These are phyloP conservation scores for Fusarium aywerte DNA, from an alignment of 2,329 filamentous ascomycete genomes.

Conservation along the genomic window DNA sequence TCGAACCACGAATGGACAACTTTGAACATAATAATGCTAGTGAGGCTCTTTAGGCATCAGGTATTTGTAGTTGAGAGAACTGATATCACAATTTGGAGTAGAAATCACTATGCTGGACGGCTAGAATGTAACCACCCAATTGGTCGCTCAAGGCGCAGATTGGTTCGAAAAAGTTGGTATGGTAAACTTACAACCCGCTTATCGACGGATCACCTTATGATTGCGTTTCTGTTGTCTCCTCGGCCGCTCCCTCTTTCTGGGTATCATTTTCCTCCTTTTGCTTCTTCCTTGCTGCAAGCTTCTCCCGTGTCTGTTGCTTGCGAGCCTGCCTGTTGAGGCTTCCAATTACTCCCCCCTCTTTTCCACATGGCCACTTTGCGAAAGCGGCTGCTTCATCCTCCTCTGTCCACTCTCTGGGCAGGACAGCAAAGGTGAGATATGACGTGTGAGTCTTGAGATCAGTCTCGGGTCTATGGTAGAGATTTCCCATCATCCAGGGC, in stretches of 20 bases:
- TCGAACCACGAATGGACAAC: constrained; percentile 5
- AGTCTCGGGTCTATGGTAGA: constrained; percentile 83
- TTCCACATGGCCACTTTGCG: constrained; percentile 71
- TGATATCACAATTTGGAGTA: constrained; percentile 10
- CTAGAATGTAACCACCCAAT: background rate
- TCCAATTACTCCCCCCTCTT: constrained; percentile 63
- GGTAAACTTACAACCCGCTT: constrained; percentile 11
- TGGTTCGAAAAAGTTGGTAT: background rate
- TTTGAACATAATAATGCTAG: background rate
- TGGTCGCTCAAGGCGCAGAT: background rate
- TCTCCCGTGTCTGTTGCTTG: constrained; percentile 67
- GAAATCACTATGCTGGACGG: constrained; percentile 7
- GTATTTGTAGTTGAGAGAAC: constrained; percentile 5
- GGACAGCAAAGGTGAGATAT: constrained; percentile 92
- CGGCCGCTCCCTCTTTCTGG: constrained; percentile 31
- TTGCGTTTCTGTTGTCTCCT: constrained; percentile 33
- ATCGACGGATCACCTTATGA: constrained; percentile 11
- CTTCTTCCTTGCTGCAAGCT: constrained; percentile 60
- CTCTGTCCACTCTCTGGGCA: constrained; percentile 87
- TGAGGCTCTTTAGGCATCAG: background rate
- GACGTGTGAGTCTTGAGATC: constrained; percentile 97
- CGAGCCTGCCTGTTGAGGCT: constrained; percentile 64
- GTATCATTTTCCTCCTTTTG: constrained; percentile 48
- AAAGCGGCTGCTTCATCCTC: constrained; percentile 79
- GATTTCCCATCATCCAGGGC: constrained; percentile 77